A percentile compares a stretch with the other conserved stretches of the same genome.
Evolutionary conservation across 176 grass and related monocot species (phyloP).

Genomic region (Dactylis glomerata): DNA sequence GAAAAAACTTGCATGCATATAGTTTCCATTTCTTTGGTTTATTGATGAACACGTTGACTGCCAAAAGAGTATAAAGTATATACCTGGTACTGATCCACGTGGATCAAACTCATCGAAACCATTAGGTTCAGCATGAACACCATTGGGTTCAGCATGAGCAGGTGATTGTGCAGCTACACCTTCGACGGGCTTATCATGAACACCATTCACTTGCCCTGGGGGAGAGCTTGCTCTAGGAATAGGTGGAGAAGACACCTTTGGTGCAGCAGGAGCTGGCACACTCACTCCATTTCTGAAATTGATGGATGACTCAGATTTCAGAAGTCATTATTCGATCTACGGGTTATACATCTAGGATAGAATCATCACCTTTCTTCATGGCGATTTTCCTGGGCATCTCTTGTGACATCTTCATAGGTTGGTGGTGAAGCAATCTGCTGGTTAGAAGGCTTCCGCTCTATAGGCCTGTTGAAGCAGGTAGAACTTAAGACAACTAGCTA

Average conservation of each 20-base stretch:
- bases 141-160: constrained; percentile 40
- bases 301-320: constrained; percentile 26
- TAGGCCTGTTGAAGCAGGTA: constrained; percentile 40
- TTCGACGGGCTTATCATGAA: constrained; percentile 31
- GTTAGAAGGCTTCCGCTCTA: constrained; percentile 67
- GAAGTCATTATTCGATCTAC: background rate
- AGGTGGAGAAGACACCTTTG: constrained; percentile 39
- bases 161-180: constrained; percentile 36
- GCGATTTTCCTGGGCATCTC: constrained; percentile 47
- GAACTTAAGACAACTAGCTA: constrained; percentile 23
- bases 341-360: constrained; percentile 16
- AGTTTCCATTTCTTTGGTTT: constrained; percentile 13
- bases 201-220: constrained; percentile 26
- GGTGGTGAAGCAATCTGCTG: constrained; percentile 78
- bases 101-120: constrained; percentile 99
- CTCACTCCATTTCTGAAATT: constrained; percentile 66
- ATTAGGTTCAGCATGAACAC: constrained; percentile 39
- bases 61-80: constrained; percentile 10
- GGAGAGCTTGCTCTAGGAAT: constrained; percentile 23
- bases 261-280: constrained; percentile 31
- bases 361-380: constrained; percentile 51
- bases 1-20: background rate
- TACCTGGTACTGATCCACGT: constrained; percentile 79
- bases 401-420: constrained; percentile 69
- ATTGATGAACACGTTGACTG: background rate